These are phyloP conservation scores for Heliosperma pusillum DNA, from an alignment of 148 eudicot genomes.

Conservation along the genomic window DNA sequence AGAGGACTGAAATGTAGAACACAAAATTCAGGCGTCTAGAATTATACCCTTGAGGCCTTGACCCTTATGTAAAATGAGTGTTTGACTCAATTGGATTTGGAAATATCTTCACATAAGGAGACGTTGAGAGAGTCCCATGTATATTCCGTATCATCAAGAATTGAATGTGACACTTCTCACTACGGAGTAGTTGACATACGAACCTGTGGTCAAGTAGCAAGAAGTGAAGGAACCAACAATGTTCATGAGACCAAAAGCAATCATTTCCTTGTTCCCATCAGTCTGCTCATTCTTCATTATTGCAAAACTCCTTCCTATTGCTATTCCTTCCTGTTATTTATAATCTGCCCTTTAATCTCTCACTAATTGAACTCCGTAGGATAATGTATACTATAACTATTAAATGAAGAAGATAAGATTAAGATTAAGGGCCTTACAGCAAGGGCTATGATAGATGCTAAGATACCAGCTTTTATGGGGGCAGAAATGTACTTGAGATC, in stretches of 20 bases:
- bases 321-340: conserved; percentile 75
- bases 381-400: background rate
- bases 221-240: conserved; percentile 85
- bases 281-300: conserved; percentile 58
- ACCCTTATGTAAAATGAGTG: no score
- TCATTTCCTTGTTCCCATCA: conserved; percentile 97
- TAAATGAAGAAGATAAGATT: background rate
- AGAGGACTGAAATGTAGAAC: no score
- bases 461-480: conserved; percentile 61
- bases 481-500: conserved; percentile 51
- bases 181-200: background rate
- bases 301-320: conserved; percentile 90
- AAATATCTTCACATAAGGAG: no score
- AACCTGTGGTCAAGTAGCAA: conserved; percentile 91
- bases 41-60: no score
- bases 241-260: conserved; percentile 94
- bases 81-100: no score
- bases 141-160: no score
- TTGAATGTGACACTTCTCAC: background rate
- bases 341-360: background rate
- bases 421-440: conserved; percentile 48
- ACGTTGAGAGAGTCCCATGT: no score
- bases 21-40: no score
- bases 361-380: background rate
- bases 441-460: conserved; percentile 66